Evolutionary conservation across 2,329 filamentous ascomycete genomes (phyloP), one percentile per base, ranked within the genome.

Genomic region (Thelonectria blattea): DNA sequence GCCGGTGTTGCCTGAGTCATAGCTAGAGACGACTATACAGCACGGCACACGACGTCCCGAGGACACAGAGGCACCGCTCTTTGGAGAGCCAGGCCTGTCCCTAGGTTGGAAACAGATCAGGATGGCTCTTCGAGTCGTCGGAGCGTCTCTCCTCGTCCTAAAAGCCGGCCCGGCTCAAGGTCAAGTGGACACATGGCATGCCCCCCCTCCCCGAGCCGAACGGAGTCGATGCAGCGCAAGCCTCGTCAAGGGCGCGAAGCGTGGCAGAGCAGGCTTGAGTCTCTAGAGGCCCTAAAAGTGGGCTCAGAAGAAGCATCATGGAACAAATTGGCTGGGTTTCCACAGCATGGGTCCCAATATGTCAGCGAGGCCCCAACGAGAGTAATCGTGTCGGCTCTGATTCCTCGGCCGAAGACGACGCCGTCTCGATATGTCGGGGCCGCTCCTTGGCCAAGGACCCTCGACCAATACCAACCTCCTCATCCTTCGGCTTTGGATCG

Each of bases 291-390:
- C 14, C 39, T 52, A 47, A 54, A 62, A 63, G 62, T 63, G 62
- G 60, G 43, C 53, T 32, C 46, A 56, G 58, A 64, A 56, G 58
- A 64, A 62, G 56, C 56, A 47, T 58, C 58, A 64, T 66, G 63
- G 66, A 66, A 67, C 50, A 59, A 65, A 58, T 52, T 61, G 56
- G 52, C 60, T 64, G 57, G 63, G 58, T 51, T 34, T 64, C 66
- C 65, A 60, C 45, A 64, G 42, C 42, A 47, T 20, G 63, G 57
- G 52, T 48, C 45, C 34, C 42, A 30, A 68, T 69, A 61, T 63
- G 63, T 69, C 65, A 70, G 65, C 60, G 39, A 41, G 39, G 46
- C 55, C 57, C 56, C 62, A 68, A 66, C 63, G 43, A 50, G 42
- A 27, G 58, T 62, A 68, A 67, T 65, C 39, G 46, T 24, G 37